These are phyloP conservation scores for Cyberlindnera americana DNA, from an alignment of 805 yeast species.

Conservation along the genomic window DNA sequence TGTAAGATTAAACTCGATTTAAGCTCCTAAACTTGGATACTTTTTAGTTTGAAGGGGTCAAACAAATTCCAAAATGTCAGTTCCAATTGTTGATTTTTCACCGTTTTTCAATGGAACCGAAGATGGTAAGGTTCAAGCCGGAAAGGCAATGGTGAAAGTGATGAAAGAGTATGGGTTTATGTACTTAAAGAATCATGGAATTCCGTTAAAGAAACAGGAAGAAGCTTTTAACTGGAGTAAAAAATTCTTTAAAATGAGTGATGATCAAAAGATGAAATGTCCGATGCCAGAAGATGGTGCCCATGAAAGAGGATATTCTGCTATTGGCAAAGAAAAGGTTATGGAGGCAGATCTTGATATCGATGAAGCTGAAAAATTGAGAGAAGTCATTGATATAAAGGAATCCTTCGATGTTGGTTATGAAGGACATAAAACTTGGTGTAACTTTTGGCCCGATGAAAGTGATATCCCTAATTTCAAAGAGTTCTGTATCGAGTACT, in stretches of 20 bases:
- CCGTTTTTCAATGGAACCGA: conserved; percentile 25
- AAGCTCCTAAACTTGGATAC: no score
- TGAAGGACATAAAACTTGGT: conserved; percentile 10
- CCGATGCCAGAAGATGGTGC: conserved; percentile 23
- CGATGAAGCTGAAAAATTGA: conserved; percentile 12
- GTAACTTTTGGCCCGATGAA: conserved; percentile 26
- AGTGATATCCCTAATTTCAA: conserved; percentile 22
- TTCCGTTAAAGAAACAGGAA: conserved; percentile 8
- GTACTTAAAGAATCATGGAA: conserved; percentile 24
- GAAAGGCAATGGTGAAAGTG: conserved; percentile 23
- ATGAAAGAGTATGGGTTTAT: conserved; percentile 25
- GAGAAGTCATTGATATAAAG: conserved; percentile 24
- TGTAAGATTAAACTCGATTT: no score
- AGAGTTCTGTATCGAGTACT: conserved; percentile 16
- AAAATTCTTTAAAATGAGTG: conserved; percentile 14
- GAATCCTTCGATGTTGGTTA: conserved; percentile 26
- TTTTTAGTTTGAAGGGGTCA: no score
- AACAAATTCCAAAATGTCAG: no score
- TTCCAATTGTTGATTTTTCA: conserved; percentile 29
- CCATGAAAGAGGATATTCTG: conserved; percentile 26
- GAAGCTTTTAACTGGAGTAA: conserved; percentile 5
- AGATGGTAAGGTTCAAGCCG: conserved; percentile 21
- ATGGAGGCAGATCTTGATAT: conserved; percentile 24
- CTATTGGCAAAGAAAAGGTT: conserved; percentile 25
- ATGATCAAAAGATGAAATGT: conserved; percentile 18